Base-by-base conservation (phyloP, 352 stramenopile species). In the Globisporangium sylvaticum region DNA sequence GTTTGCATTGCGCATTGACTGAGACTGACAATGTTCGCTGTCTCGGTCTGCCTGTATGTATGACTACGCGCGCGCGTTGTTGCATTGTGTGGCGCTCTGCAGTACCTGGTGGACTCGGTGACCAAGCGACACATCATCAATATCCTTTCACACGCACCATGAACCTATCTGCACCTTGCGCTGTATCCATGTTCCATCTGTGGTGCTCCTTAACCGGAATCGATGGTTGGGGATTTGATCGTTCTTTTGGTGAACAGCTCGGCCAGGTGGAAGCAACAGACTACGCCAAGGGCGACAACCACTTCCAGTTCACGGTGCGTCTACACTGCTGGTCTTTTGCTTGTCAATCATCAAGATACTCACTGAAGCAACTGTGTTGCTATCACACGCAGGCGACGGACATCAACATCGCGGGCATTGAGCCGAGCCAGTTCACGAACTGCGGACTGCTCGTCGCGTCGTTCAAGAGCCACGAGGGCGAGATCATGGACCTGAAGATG, bases 401-500 rank as follows among this genome's bases (percentile, higher is more conserved):
- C 66, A 92, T 96, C 66, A 84, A 90, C 74, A 73, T 95, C 46
- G 69, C 69, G 1, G 75, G 72, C 42, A 95, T 96, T 68, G 69
- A 95, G 61, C 79, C 89, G 25, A 94, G 87, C 65, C 87, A 95
- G 54, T 76, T 95, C 46, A 88, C 83, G 58, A 96, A 96, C 74
- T 96, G 89, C 69, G 88, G 89, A n/a, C 69, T 96, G 57, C 75
- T 96, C 42, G 90, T 87, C 32, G 87, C 87, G n/a, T 80, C 86
- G 3, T 90, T 96, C 63, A 90, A 88, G 65, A 71, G 87, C 66
- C 70, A 84, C 27, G 73, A 83, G 18, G 85, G 83, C 58, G 80
- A 90, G 27, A 92, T 96, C 66, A 73, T 94, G 58, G 85, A 92
- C 58, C 74, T 96, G 50, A 95, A 95, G 67, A 94, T 95, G 86